Evolutionary conservation across 257 asterid genomes (phyloP), one percentile per base, ranked within the genome.

Genomic region (Solanum etuberosum): DNA sequence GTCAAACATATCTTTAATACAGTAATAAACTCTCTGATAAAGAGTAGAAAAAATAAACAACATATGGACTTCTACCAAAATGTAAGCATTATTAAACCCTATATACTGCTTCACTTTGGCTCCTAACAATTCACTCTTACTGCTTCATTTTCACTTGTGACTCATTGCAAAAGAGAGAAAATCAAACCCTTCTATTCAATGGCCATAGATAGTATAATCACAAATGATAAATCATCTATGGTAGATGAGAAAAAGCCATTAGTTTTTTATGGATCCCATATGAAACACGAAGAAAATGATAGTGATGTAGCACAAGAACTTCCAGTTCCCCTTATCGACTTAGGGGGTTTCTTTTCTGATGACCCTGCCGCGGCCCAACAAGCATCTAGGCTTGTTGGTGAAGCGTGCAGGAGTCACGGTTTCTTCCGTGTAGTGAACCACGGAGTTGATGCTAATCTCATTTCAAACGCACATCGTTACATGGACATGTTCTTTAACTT

Each of bases 351-450:
- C 88, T 94, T 94, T 87, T 95, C 98, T 15, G 97, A 95, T 43
- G 90, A 93, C 89, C 89, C 92, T 18, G 61, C 4, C 3, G 94
- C 93, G 5, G 83, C 93, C 42, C 11, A 59, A 3, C 86, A 87
- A 43, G 96, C 98, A 0, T 88, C 94, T 3, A 70, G 59, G 67
- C 92, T 91, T 12, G 94, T 96, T 0, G 96, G 97, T 3, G 92
- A 93, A 37, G 97, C 99, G 0, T 94, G 98, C 65, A 20, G 48
- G 12, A 85, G 92, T 51, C 98, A 94, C 31, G 98, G 98, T 0
- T 96, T 96, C 92, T 96, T 96, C 73, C 88, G 93, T 6, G 98
- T 94, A 9, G 93, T 87, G 12, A 96, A 94, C 54, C 98, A 95
- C 25, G 98, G 96, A 0, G 93, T 96, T 5, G 91, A 94, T 15